These are phyloP conservation scores for Penicillium herquei DNA, from an alignment of 495 filamentous ascomycete genomes.

Conservation along the genomic window DNA sequence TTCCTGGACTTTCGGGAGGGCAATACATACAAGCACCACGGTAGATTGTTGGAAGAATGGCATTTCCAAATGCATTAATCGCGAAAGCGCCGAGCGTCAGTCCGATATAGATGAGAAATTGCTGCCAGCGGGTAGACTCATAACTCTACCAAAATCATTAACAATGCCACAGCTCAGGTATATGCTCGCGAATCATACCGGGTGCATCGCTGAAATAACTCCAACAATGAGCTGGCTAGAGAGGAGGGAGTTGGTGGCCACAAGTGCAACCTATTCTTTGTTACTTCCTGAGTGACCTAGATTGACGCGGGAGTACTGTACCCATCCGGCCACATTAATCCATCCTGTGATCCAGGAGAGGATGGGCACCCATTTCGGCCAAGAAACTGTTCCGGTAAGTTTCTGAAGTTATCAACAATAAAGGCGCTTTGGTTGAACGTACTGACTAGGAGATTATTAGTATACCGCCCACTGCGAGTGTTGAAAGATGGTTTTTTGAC, in stretches of 20 bases:
- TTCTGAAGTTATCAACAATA: neutral
- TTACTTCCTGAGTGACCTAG: neutral
- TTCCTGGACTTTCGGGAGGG: neutral
- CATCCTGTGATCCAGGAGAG: slow-evolving; percentile 70
- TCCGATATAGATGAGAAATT: slow-evolving; percentile 68
- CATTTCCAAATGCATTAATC: slow-evolving; percentile 66
- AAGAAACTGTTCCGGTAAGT: slow-evolving; percentile 36
- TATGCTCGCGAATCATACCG: slow-evolving; percentile 11
- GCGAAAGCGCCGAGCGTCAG: slow-evolving; percentile 59
- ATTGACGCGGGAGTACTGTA: slow-evolving; percentile 23
- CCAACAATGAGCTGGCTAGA: slow-evolving; percentile 58
- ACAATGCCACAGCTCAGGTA: neutral
- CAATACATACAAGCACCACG: slow-evolving; percentile 35
- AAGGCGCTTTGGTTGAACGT: slow-evolving; percentile 9
- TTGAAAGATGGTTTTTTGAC: neutral
- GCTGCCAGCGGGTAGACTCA: slow-evolving; percentile 58
- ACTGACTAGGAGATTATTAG: slow-evolving; percentile 24
- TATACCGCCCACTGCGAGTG: neutral
- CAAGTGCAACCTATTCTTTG: slow-evolving; percentile 50
- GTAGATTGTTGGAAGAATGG: slow-evolving; percentile 63
- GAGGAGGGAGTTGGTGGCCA: slow-evolving; percentile 43
- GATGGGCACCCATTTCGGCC: slow-evolving; percentile 56
- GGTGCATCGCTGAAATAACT: slow-evolving; percentile 54
- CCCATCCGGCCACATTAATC: slow-evolving; percentile 72
- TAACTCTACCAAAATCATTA: slow-evolving; percentile 37